These are phyloP conservation scores for Torulaspora gathmanii DNA, from an alignment of 805 yeast species.

Conservation along the genomic window DNA sequence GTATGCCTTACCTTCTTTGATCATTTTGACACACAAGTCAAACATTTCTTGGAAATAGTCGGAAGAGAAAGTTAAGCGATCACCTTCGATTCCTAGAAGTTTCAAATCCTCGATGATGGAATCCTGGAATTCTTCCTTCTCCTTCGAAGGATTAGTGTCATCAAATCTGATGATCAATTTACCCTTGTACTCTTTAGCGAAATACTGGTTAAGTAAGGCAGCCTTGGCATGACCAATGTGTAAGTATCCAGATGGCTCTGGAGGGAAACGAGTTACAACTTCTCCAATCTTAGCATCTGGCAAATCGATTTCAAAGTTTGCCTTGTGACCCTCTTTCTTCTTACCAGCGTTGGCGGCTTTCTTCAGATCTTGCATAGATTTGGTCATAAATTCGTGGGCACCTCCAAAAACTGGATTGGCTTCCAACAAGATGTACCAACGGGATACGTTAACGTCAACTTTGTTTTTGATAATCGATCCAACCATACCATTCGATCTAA, in stretches of 20 bases:
- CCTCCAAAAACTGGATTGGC: constrained; percentile 63
- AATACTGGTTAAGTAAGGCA: constrained; percentile 92
- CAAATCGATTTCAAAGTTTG: constrained; percentile 89
- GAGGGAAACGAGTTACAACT: constrained; percentile 98
- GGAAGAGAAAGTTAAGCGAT: constrained; percentile 80
- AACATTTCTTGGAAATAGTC: constrained; percentile 92
- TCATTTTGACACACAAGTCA: constrained; percentile 76
- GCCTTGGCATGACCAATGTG: constrained; percentile 99
- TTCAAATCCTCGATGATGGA: constrained; percentile 89
- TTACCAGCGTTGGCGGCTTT: constrained; percentile 61
- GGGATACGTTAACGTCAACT: constrained; percentile 76
- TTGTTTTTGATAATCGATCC: constrained; percentile 85
- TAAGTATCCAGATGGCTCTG: constrained; percentile 96
- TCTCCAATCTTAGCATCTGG: constrained; percentile 88
- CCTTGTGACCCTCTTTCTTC: constrained; percentile 85
- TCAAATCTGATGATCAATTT: constrained; percentile 95
- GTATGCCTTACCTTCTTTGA: constrained; percentile 94
- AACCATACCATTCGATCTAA: constrained; percentile 89
- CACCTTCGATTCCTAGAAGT: constrained; percentile 90
- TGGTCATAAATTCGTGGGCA: constrained; percentile 60
- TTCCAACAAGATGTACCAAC: constrained; percentile 86
- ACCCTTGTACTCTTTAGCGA: constrained; percentile 94
- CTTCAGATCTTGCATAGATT: constrained; percentile 67
- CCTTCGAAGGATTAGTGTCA: constrained; percentile 97
- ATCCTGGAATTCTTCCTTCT: constrained; percentile 90